Percentiles rank a stretch among this genome's conserved stretches.
These are phyloP conservation scores for Paraphaeosphaeria sporulosa DNA, from an alignment of 2,329 filamentous ascomycete species.

Conservation along the genomic window DNA sequence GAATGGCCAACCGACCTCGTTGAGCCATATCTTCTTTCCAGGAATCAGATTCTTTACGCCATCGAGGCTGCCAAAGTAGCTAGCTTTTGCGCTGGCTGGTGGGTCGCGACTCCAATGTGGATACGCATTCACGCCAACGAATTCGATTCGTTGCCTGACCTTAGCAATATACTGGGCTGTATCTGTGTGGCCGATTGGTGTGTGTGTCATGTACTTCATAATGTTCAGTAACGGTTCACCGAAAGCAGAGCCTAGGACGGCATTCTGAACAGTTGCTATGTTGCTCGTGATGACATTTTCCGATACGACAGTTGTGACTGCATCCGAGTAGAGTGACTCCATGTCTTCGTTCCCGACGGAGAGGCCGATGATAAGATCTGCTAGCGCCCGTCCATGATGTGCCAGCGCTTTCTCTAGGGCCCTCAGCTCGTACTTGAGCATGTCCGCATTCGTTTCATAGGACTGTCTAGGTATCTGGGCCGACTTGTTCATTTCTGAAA, in stretches of 20 bases:
- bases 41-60: slow-evolving; percentile 30
- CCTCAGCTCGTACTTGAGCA: slow-evolving; percentile 36
- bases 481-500: slow-evolving; percentile 18
- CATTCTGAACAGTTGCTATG: slow-evolving; percentile 33
- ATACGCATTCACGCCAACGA: slow-evolving; percentile 44
- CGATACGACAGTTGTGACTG: slow-evolving; percentile 66
- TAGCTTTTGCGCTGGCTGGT: slow-evolving; percentile 50
- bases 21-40: slow-evolving; percentile 42
- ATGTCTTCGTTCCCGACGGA: slow-evolving; percentile 54
- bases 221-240: slow-evolving; percentile 1
- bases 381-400: slow-evolving; percentile 59
- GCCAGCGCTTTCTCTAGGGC: slow-evolving; percentile 41
- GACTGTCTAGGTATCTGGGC: slow-evolving; percentile 41
- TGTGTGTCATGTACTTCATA: slow-evolving; percentile 40
- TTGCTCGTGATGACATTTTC: slow-evolving; percentile 69
- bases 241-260: slow-evolving; percentile 55
- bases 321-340: slow-evolving; percentile 62
- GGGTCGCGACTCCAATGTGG: slow-evolving; percentile 40
- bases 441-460: slow-evolving; percentile 10
- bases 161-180: slow-evolving; percentile 33
- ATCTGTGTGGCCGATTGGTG: slow-evolving; percentile 53
- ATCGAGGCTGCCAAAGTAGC: slow-evolving; percentile 32
- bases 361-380: slow-evolving; percentile 49
- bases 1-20: slow-evolving; percentile 45
- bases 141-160: slow-evolving; percentile 34